Percentiles rank a stretch among this genome's conserved stretches.
Conservation (phyloP, 768 basidiomycete species). For the Tulasnella sp. region DNA sequence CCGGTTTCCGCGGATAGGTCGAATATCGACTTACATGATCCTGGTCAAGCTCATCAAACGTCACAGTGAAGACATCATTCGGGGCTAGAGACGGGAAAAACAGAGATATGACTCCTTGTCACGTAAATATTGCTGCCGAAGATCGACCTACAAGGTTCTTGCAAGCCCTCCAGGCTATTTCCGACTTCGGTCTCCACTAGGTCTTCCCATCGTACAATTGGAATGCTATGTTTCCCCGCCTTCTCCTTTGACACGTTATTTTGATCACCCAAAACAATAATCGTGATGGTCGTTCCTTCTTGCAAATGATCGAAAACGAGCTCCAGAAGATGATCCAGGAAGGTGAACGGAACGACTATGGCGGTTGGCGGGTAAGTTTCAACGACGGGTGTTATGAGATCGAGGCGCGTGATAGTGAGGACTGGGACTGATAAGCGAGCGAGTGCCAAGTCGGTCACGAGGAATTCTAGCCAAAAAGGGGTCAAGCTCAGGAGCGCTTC, state of each 20-base stretch:
- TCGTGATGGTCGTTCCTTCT: slow-evolving; percentile 35
- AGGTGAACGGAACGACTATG: slow-evolving; percentile 56
- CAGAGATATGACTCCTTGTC: background rate
- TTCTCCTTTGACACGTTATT: slow-evolving; percentile 40
- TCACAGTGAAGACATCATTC: slow-evolving; percentile 53
- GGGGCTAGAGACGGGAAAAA: slow-evolving; percentile 33
- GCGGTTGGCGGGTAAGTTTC: slow-evolving; percentile 58
- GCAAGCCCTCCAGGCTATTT: slow-evolving; percentile 19
- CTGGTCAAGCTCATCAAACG: slow-evolving; percentile 42
- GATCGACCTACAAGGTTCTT: slow-evolving; percentile 8
- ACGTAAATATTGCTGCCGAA: background rate
- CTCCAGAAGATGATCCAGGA: slow-evolving; percentile 61
- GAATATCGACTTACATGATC: slow-evolving; percentile 20
- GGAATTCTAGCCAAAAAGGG: slow-evolving; percentile 43
- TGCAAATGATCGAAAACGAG: slow-evolving; percentile 51
- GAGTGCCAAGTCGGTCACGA: slow-evolving; percentile 70
- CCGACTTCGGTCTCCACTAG: slow-evolving; percentile 53
- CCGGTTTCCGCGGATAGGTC: background rate
- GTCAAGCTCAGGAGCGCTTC: background rate
- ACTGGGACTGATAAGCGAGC: slow-evolving; percentile 58
- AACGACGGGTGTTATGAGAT: slow-evolving; percentile 51
- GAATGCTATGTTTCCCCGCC: slow-evolving; percentile 29
- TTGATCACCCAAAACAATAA: slow-evolving; percentile 64
- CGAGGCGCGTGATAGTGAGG: slow-evolving; percentile 47
- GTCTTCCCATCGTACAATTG: slow-evolving; percentile 52